Conservation (phyloP, 2,329 filamentous ascomycete genomes). For the Ophioceras dolichostomum region DNA sequence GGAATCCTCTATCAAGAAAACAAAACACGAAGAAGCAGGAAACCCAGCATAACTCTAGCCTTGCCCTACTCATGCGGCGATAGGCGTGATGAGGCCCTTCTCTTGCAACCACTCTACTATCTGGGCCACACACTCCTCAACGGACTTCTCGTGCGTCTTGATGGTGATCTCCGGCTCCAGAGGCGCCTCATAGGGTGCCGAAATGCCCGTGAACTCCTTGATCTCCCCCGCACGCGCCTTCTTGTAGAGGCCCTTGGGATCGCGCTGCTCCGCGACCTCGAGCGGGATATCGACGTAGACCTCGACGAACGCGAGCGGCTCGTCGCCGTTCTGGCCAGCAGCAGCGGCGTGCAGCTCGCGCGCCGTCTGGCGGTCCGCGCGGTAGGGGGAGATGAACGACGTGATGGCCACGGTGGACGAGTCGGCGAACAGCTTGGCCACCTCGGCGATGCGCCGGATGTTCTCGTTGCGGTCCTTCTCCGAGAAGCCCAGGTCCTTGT, state of each 20-base stretch:
- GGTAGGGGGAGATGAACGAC: slow-evolving; percentile 94
- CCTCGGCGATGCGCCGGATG: slow-evolving; percentile 91
- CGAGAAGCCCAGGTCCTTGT: slow-evolving; percentile 93
- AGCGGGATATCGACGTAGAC: slow-evolving; percentile 87
- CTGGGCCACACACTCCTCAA: slow-evolving; percentile 78
- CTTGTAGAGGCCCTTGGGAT: slow-evolving; percentile 97
- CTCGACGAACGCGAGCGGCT: slow-evolving; percentile 78
- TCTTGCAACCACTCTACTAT: slow-evolving; percentile 71
- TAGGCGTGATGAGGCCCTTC: slow-evolving; percentile 37
- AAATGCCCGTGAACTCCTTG: slow-evolving; percentile 94
- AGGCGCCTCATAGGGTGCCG: slow-evolving; percentile 88
- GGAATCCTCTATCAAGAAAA: too few species aligned
- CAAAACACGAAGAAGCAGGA: too few species aligned
- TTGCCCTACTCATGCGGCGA: too few species aligned
- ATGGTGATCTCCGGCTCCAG: slow-evolving; percentile 78
- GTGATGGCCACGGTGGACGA: slow-evolving; percentile 79
- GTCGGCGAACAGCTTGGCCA: slow-evolving; percentile 95
- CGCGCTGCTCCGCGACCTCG: slow-evolving; percentile 84
- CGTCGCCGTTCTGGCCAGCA: slow-evolving; percentile 34
- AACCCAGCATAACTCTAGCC: too few species aligned
- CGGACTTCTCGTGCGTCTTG: slow-evolving; percentile 65
- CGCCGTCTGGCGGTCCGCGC: slow-evolving; percentile 71
- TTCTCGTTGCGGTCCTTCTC: slow-evolving; percentile 95
- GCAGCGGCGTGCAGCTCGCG: slow-evolving; percentile 63
- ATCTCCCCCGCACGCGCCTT: slow-evolving; percentile 90